Percentiles rank a stretch among this genome's conserved stretches.
These are phyloP conservation scores for Pleurotus tuber-regium DNA, from an alignment of 768 basidiomycete species.

Conservation along the genomic window DNA sequence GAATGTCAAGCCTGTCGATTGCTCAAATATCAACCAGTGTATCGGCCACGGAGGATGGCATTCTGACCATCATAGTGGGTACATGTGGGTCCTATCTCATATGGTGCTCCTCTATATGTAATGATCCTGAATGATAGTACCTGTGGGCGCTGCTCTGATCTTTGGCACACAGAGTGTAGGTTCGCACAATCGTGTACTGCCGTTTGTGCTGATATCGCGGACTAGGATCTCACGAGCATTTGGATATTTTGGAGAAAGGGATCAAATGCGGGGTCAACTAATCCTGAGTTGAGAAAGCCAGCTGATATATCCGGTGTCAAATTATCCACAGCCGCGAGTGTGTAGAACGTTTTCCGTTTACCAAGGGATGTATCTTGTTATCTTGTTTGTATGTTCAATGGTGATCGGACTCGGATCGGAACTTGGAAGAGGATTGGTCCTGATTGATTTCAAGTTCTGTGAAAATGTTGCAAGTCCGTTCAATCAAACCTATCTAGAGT, in stretches of 20 bases:
- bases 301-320: too few relatives aligned
- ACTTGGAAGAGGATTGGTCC: too few relatives aligned
- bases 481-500: too few relatives aligned
- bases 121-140: neutral
- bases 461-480: too few relatives aligned
- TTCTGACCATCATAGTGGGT: neutral
- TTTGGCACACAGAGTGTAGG: neutral
- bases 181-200: neutral
- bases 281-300: too few relatives aligned
- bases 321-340: too few relatives aligned
- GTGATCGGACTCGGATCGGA: too few relatives aligned
- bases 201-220: neutral
- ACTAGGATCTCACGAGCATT: neutral
- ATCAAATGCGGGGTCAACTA: neutral
- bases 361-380: too few relatives aligned
- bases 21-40: neutral
- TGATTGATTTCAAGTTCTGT: too few relatives aligned
- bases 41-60: neutral
- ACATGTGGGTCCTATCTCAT: neutral
- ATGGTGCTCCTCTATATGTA: too few relatives aligned
- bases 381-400: too few relatives aligned
- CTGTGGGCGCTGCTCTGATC: neutral
- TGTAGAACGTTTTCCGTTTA: too few relatives aligned
- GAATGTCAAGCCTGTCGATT: neutral
- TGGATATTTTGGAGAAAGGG: slow-evolving; percentile 2